Evolutionary conservation across 371 early-diverging fungal species (phyloP).

Genomic region (Mortierella sp.): DNA sequence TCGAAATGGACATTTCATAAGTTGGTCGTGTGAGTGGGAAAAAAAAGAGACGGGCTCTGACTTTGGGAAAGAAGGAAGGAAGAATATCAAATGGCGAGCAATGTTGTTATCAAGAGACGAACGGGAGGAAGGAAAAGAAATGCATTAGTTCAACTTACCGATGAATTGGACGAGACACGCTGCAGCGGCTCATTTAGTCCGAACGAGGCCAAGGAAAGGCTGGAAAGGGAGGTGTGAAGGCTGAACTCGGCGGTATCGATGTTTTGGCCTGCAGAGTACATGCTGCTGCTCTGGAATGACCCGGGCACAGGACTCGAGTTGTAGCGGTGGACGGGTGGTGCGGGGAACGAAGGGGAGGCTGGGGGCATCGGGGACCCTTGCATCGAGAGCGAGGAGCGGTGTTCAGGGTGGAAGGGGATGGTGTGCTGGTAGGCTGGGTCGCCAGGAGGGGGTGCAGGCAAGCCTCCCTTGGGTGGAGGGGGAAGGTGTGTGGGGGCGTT

Average conservation of each 20-base stretch:
- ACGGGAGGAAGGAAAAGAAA: not conserved
- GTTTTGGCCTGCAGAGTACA: conserved; percentile 27
- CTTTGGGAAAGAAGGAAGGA: not conserved
- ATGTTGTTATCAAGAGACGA: not conserved
- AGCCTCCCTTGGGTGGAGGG: conserved; percentile 24
- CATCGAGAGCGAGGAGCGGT: conserved; percentile 9
- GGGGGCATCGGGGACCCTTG: not conserved
- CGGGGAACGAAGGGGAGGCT: not conserved
- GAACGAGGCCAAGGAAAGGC: conserved; percentile 25
- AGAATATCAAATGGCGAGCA: not conserved
- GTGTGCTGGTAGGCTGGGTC: conserved; percentile 11
- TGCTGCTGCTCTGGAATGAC: conserved; percentile 9
- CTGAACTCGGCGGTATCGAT: conserved; percentile 30
- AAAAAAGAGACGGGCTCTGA: not conserved
- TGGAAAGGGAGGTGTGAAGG: conserved; percentile 35
- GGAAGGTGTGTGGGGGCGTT: conserved; percentile 15
- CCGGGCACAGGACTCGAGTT: conserved; percentile 9
- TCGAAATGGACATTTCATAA: not conserved
- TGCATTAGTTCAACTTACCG: conserved; percentile 16
- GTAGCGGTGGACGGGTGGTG: not conserved
- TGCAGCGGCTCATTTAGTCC: conserved; percentile 18
- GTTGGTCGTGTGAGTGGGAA: conserved; percentile 7
- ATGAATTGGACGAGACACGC: conserved; percentile 24
- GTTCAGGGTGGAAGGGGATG: conserved; percentile 12
- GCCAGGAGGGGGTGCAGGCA: conserved; percentile 19